A percentile compares a stretch with the other conserved stretches of the same genome.
phyloP scores from a whole-genome alignment of 2,329 filamentous ascomycete genomes.

The Coniochaeta hoffmannii region DNA sequence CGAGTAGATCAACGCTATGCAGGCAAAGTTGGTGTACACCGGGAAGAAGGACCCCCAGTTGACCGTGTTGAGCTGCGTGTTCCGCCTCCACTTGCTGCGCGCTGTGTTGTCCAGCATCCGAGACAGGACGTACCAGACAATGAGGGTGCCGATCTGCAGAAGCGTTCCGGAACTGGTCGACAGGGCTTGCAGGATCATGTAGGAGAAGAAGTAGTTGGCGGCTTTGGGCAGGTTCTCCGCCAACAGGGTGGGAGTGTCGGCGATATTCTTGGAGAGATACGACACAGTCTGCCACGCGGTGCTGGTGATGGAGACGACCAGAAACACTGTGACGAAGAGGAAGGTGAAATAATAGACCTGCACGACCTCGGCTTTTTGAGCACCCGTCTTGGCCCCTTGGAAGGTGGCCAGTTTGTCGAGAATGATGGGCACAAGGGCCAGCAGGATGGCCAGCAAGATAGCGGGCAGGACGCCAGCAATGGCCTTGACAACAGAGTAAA shows the following conservation, averaged over 20 bases:
- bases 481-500: conserved; percentile 54
- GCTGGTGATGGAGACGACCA: conserved; percentile 81
- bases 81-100: conserved; percentile 75
- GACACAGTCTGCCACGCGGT: conserved; percentile 59
- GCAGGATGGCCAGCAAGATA: conserved; percentile 64
- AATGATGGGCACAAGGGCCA: conserved; percentile 74
- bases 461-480: conserved; percentile 85
- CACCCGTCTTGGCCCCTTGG: conserved; percentile 77
- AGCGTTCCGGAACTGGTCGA: conserved; percentile 85
- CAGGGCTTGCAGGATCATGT: conserved; percentile 92
- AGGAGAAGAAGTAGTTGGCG: conserved; percentile 96
- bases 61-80: conserved; percentile 69
- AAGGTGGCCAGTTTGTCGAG: conserved; percentile 64
- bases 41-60: conserved; percentile 94
- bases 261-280: conserved; percentile 47
- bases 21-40: conserved; percentile 92
- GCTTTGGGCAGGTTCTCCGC: conserved; percentile 76
- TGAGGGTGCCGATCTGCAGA: conserved; percentile 70
- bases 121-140: conserved; percentile 75
- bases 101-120: conserved; percentile 77
- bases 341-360: conserved; percentile 92
- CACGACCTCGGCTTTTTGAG: conserved; percentile 71
- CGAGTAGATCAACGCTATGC: conserved; percentile 83
- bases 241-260: conserved; percentile 61
- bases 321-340: conserved; percentile 88